Evolutionary conservation across 345 rosid genomes (phyloP).

Genomic region (Brassica napus): Da-Ae NC_063442.1:11763001-11763500

Average conservation of each 20-base stretch:
- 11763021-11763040: too few species aligned
- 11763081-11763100: too few species aligned
- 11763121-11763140: neutral
- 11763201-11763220: neutral
- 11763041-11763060: too few species aligned
- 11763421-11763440: conserved; percentile 34
- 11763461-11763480: conserved; percentile 32
- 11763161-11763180: neutral
- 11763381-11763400: conserved; percentile 42
- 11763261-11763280: conserved; percentile 29
- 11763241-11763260: conserved; percentile 40
- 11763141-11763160: neutral
- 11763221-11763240: neutral
- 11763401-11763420: conserved; percentile 22
- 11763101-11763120: neutral
- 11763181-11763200: neutral
- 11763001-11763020: too few species aligned
- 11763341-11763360: neutral
- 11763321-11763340: conserved; percentile 23
- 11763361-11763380: conserved; percentile 3
- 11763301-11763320: conserved; percentile 28
- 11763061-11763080: too few species aligned
- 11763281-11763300: conserved; percentile 19
- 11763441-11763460: conserved; percentile 39
- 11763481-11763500: conserved; percentile 47